Evolutionary conservation across 331 rosid genomes (phyloP), one percentile per base, ranked within the genome.

Genomic region (Quercus lobata): DNA sequence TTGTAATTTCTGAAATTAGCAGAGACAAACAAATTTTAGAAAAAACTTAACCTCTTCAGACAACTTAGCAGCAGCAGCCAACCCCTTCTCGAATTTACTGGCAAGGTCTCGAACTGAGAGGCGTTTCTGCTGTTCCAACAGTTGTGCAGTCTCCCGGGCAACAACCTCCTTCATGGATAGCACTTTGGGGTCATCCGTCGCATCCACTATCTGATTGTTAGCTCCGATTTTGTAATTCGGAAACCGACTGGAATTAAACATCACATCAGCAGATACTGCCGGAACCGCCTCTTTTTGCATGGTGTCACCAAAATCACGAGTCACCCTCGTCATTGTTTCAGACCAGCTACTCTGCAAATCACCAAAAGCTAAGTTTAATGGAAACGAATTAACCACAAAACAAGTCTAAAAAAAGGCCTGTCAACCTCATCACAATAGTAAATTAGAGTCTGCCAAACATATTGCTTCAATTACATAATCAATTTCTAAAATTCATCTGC

Each of bases 61-160:
- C 69, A 94, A 84, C 89, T 92, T 94, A 32, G 97, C 97, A 56
- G 98, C 97, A 68, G 98, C 98, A 79, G 98, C 98, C 86, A 94
- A 88, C 57, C 97, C 98, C 88, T 79, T 92, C 90, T 94, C 98
- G 35, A 94, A 94, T 87, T 94, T 94, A 78, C 86, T 88, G 58
- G 98, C 91, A 32, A 94, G 93, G 80, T 94, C 97, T 0, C 98
- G 96, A 80, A 94, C 96, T 0, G 98, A 92, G 66, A 94, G 83
- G 65, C 98, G 97, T 10, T 92, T 92, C 89, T 94, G 98, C 88
- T 94, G 98, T 52, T 94, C 97, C 87, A 94, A 78, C 78, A 94
- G 84, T 55, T 85, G 97, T 2, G 97, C 96, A 62, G 98, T 90
- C 91, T 94, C 97, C 10, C 96, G 94, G 1, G 96, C 97, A 73